Evolutionary conservation across 2,329 filamentous ascomycete species (phyloP).

Genomic region (Colletotrichum phormii): DNA sequence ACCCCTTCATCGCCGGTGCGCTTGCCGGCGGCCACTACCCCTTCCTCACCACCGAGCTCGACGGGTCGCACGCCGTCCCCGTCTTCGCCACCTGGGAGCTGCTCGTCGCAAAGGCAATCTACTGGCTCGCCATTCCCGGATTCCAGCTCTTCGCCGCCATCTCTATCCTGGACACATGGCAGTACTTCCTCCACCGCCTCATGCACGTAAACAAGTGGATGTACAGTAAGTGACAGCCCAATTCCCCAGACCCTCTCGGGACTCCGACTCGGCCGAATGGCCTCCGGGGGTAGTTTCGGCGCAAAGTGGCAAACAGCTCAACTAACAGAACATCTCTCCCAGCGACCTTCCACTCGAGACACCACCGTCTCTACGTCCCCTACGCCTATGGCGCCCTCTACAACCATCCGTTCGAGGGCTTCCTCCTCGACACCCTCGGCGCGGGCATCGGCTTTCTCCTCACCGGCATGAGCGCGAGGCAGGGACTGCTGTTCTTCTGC

Average conservation of each 20-base stretch:
- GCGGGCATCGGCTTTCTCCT: conserved; percentile 86
- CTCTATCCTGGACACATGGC: conserved; percentile 91
- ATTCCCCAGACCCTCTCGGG: conserved; percentile 63
- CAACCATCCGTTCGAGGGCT: conserved; percentile 95
- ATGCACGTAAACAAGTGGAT: conserved; percentile 99
- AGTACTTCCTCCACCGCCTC: conserved; percentile 94
- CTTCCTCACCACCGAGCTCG: conserved; percentile 69
- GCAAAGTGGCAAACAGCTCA: conserved; percentile 6
- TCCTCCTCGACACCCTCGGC: conserved; percentile 91
- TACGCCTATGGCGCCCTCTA: conserved; percentile 98
- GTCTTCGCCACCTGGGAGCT: conserved; percentile 90
- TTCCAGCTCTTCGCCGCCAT: conserved; percentile 83
- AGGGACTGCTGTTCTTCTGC: conserved; percentile 91
- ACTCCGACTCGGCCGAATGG: conserved; percentile 58
- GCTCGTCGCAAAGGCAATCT: conserved; percentile 78
- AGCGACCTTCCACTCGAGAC: conserved; percentile 92
- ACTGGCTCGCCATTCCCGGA: conserved; percentile 80
- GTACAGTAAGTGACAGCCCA: conserved; percentile 76
- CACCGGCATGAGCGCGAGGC: conserved; percentile 84
- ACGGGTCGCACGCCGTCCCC: conserved; percentile 65
- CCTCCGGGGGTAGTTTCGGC: not conserved
- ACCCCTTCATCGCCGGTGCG: conserved; percentile 80
- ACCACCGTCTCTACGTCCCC: conserved; percentile 96
- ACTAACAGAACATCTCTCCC: conserved; percentile 19
- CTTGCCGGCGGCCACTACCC: conserved; percentile 87